These are phyloP conservation scores for Pestalotiopsis sp. DNA, from an alignment of 2,329 filamentous ascomycete species.

Conservation along the genomic window DNA sequence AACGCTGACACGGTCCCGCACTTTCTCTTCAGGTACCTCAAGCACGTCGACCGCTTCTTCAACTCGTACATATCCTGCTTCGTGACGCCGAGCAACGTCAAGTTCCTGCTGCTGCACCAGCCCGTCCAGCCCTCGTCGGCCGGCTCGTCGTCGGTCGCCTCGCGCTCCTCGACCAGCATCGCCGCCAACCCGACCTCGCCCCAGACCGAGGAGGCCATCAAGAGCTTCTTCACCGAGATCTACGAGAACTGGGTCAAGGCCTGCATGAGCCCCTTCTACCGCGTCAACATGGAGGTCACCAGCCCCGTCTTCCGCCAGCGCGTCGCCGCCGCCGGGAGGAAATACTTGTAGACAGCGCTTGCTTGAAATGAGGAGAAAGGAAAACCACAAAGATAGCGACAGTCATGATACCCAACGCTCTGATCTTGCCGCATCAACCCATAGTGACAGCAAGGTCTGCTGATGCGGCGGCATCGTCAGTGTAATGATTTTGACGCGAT, in stretches of 20 bases:
- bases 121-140: conserved; percentile 54
- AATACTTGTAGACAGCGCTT: conserved; percentile 68
- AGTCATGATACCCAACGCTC: background rate
- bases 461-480: background rate
- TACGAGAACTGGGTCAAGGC: conserved; percentile 98
- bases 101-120: conserved; percentile 92
- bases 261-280: conserved; percentile 96
- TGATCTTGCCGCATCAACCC: background rate
- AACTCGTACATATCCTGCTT: conserved; percentile 95
- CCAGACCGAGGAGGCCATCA: conserved; percentile 92
- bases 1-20: conserved; percentile 3
- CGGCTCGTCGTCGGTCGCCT: conserved; percentile 28
- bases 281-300: conserved; percentile 78
- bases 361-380: background rate
- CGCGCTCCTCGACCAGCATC: conserved; percentile 68
- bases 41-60: conserved; percentile 95
- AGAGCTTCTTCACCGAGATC: conserved; percentile 92
- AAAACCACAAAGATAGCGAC: background rate
- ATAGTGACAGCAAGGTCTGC: background rate
- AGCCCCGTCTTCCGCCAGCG: conserved; percentile 84
- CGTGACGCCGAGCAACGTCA: conserved; percentile 87
- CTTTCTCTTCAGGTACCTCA: conserved; percentile 67
- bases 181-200: conserved; percentile 84
- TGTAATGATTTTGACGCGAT: background rate
- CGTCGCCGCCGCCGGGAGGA: conserved; percentile 87